Evolutionary conservation across 306 rosid species (phyloP).

Genomic region (Phaseolus lunatus): DNA sequence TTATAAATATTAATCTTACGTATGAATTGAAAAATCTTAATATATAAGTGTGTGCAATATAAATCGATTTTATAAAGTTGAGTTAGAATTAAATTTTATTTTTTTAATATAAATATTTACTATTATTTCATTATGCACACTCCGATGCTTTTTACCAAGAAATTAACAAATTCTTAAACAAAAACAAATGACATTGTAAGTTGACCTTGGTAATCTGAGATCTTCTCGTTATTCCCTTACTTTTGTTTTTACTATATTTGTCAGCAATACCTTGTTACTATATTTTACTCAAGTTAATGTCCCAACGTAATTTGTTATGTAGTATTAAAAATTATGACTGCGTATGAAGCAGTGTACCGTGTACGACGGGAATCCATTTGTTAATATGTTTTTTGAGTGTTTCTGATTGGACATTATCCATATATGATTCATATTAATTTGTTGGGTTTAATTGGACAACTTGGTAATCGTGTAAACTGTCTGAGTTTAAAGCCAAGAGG

Average conservation of each 20-base stretch:
- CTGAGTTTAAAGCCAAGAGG: background rate
- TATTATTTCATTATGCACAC: background rate
- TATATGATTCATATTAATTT: background rate
- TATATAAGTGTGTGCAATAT: too few species aligned
- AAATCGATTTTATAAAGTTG: too few species aligned
- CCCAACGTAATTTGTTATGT: background rate
- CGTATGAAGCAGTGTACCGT: slow-evolving; percentile 26
- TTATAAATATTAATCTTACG: too few species aligned
- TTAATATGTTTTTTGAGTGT: slow-evolving; percentile 33
- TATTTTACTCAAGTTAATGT: background rate
- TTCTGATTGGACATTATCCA: slow-evolving; percentile 38
- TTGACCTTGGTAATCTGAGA: slow-evolving; percentile 11
- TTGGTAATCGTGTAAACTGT: slow-evolving; percentile 18
- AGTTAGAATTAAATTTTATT: too few species aligned
- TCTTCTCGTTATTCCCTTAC: slow-evolving; percentile 3
- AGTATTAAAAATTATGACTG: background rate
- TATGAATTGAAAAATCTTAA: too few species aligned
- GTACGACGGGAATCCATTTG: slow-evolving; percentile 24
- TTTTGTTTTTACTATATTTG: slow-evolving; percentile 37
- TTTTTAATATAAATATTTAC: too few species aligned
- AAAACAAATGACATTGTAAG: slow-evolving; percentile 5
- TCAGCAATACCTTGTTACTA: background rate
- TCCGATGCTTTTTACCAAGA: background rate
- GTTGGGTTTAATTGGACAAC: slow-evolving; percentile 13
- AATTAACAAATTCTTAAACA: background rate